phyloP scores from a whole-genome alignment of 352 stramenopile species.

The Phytophthora colocasiae region DNA sequence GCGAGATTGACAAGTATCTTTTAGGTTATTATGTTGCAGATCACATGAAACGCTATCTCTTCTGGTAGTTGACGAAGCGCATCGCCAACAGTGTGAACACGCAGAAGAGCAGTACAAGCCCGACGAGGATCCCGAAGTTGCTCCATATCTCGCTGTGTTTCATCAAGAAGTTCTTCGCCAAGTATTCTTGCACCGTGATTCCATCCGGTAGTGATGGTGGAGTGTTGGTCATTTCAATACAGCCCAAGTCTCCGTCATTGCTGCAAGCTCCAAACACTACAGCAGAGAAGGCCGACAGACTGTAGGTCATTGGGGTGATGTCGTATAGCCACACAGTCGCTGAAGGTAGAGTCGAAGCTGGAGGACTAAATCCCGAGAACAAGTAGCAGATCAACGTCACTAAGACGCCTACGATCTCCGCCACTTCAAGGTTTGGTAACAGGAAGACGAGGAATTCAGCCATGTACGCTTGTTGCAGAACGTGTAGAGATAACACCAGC shows the following conservation, averaged over 20 bases:
- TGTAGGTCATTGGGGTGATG: constrained; percentile 40
- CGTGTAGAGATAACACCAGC: constrained; percentile 21
- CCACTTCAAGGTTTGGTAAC: constrained; percentile 35
- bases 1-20: too few species aligned
- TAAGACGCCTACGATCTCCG: constrained; percentile 30
- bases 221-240: constrained; percentile 14
- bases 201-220: constrained; percentile 10
- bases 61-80: constrained; percentile 47
- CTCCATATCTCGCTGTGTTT: constrained; percentile 16
- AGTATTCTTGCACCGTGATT: constrained; percentile 24
- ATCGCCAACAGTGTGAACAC: constrained; percentile 31
- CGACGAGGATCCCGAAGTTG: constrained; percentile 17
- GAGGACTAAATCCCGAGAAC: constrained; percentile 47
- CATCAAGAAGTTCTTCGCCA: constrained; percentile 19
- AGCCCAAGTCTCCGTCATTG: constrained; percentile 14
- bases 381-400: constrained; percentile 40
- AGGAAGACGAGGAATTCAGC: constrained; percentile 38
- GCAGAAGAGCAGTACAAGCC: constrained; percentile 20
- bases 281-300: constrained; percentile 30
- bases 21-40: too few species aligned
- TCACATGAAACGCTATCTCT: constrained; percentile 20
- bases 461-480: constrained; percentile 40
- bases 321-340: constrained; percentile 22
- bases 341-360: constrained; percentile 30
- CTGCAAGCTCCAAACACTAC: constrained; percentile 41